Base-by-base conservation (phyloP, 768 basidiomycete genomes). In the Lactifluus rugatus region DNA sequence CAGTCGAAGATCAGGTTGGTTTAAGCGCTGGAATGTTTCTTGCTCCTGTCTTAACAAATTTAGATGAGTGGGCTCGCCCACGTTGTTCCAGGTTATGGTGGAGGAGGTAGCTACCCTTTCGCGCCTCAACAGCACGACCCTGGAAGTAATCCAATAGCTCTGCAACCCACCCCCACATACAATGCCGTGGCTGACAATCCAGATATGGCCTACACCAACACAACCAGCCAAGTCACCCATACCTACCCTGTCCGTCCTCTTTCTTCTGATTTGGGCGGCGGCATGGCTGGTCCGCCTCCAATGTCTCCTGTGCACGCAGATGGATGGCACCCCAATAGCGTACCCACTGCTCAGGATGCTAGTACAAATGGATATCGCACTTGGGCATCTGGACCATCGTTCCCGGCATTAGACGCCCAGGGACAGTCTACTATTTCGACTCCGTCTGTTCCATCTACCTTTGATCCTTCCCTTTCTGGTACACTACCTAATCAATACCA, bases 321-420 rank as follows among this genome's bases (percentile, higher is more conserved):
- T 55, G 48, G 50, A 9, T 61, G 57, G 60, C 46, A 51, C 23
- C 17, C 60, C 25, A 58, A 52, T 36, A 51, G 56, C 26, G 31
- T 59, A 23, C 47, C 60, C 14, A 28, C 57, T 9, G 2, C 57
- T 11, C 45, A 45, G 21, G 62, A 58, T 21, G 45, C 60, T 48
- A 57, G 61, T 51, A 50, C 56, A 32, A 57, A 56, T 49, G 56
- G 61, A 23, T 64, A 64, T 54, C 56, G 62, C 2, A 25, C 56
- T 23, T 64, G 62, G 62, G 53, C 46, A 14, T 17, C 62, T 11
- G 51, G 39, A 19, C 44, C 61, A 7, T 39, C 52, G 17, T 62
- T 62, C 23, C 50, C 34, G 3, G 19, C 51, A 14, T 28, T 62
- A 56, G 57, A 49, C 47, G 60, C 62, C 36, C 55, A 62, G 45